These are phyloP conservation scores for Xylaria cubensis DNA, from an alignment of 495 filamentous ascomycete species.

Conservation along the genomic window DNA sequence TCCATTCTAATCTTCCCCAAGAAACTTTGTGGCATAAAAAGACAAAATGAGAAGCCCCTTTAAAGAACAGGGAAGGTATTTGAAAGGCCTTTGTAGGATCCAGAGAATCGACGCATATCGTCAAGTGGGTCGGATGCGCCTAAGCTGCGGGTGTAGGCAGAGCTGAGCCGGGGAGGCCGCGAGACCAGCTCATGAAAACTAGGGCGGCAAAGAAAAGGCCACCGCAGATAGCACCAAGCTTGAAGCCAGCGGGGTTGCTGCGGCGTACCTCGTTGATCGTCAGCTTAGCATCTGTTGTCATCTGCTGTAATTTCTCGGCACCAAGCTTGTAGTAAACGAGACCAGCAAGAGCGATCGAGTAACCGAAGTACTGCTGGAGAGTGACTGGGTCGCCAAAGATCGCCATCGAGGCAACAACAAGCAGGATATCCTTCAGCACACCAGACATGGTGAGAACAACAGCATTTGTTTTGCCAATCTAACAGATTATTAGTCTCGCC, in stretches of 20 bases:
- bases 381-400: slow-evolving; percentile 85
- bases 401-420: slow-evolving; percentile 83
- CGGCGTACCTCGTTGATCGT: slow-evolving; percentile 83
- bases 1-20: not conserved
- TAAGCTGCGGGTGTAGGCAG: slow-evolving; percentile 26
- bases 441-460: slow-evolving; percentile 94
- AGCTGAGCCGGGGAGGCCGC: slow-evolving; percentile 16
- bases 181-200: slow-evolving; percentile 60
- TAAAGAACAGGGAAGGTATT: slow-evolving; percentile 16
- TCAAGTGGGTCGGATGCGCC: not conserved
- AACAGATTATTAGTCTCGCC: slow-evolving; percentile 34
- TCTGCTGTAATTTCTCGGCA: slow-evolving; percentile 78
- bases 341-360: slow-evolving; percentile 83
- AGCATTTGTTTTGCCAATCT: slow-evolving; percentile 96
- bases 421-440: slow-evolving; percentile 95
- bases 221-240: slow-evolving; percentile 68
- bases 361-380: slow-evolving; percentile 85
- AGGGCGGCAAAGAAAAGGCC: slow-evolving; percentile 65
- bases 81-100: not conserved
- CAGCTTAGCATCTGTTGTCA: slow-evolving; percentile 68
- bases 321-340: slow-evolving; percentile 97
- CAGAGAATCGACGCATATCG: not conserved
- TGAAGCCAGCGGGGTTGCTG: slow-evolving; percentile 72
- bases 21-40: slow-evolving; percentile 7
- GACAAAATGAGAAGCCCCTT: slow-evolving; percentile 12